Percentiles rank a stretch among this genome's conserved stretches.
Evolutionary conservation across 1,284 basidiomycete species (phyloP).

Genomic region (Pterula multifida): DNA sequence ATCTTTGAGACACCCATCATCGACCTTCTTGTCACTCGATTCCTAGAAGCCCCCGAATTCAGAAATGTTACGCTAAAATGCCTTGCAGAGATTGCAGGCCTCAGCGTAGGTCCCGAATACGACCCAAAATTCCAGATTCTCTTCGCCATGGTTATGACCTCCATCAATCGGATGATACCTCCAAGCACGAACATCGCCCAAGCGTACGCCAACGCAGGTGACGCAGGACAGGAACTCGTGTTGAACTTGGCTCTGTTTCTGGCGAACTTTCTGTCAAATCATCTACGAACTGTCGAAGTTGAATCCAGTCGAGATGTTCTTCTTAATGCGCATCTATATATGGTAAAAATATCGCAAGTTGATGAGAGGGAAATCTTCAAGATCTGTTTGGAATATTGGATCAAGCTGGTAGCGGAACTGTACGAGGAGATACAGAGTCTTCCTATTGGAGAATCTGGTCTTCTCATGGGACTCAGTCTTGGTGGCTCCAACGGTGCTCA

Average conservation of each 20-base stretch:
- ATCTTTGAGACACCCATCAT: conserved; percentile 99
- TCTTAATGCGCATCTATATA: conserved; percentile 94
- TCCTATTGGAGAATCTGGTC: conserved; percentile 87
- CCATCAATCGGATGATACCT: conserved; percentile 94
- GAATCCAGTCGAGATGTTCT: conserved; percentile 88
- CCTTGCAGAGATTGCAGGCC: conserved; percentile 90
- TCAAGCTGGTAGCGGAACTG: conserved; percentile 95
- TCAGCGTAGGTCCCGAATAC: conserved; percentile 96
- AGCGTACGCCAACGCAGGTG: conserved; percentile 85
- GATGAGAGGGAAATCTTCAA: conserved; percentile 99
- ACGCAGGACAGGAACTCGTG: conserved; percentile 94
- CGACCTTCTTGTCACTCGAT: conserved; percentile 84
- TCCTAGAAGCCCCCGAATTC: conserved; percentile 95
- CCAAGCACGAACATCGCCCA: conserved; percentile 91
- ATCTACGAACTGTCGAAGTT: conserved; percentile 88
- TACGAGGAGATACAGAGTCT: conserved; percentile 94
- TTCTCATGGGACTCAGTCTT: conserved; percentile 88
- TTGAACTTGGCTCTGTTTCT: conserved; percentile 96
- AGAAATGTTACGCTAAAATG: conserved; percentile 97
- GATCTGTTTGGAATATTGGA: conserved; percentile 98
- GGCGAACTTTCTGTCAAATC: conserved; percentile 88
- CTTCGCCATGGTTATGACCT: conserved; percentile 98
- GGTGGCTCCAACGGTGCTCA: conserved; percentile 52
- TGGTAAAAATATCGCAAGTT: conserved; percentile 97
- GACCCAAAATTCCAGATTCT: conserved; percentile 96